phyloP scores from a whole-genome alignment of 192 early-diverging fungal genomes.

The Podila clonocystis region DNA sequence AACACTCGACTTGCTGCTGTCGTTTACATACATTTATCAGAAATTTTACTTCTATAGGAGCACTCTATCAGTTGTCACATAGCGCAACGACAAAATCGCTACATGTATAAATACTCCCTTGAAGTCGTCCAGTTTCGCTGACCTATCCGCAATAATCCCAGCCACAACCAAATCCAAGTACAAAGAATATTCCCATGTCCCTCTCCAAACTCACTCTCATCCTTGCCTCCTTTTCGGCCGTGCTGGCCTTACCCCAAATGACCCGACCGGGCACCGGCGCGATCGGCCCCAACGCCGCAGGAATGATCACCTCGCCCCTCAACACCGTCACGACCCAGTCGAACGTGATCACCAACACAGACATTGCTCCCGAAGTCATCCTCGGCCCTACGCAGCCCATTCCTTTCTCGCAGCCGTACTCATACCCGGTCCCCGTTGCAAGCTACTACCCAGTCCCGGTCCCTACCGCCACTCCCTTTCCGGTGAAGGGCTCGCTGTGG shows the following conservation, averaged over 20 bases:
- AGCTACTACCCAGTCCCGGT: slow-evolving; percentile 20
- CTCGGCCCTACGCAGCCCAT: slow-evolving; percentile 34
- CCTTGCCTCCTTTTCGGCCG: background rate
- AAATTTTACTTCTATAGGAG: no score
- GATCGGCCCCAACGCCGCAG: background rate
- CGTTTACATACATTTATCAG: no score
- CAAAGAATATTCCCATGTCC: background rate
- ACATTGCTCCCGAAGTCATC: slow-evolving; percentile 34
- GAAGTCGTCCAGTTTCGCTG: no score
- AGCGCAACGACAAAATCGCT: no score
- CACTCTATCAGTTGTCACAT: no score
- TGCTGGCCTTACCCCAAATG: background rate
- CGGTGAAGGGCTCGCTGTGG: slow-evolving; percentile 3
- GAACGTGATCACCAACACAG: slow-evolving; percentile 38
- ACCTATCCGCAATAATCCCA: no score
- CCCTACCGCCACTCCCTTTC: slow-evolving; percentile 17
- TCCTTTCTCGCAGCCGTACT: slow-evolving; percentile 11
- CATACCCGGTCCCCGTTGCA: slow-evolving; percentile 1
- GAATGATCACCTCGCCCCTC: background rate
- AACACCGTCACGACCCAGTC: slow-evolving; percentile 11
- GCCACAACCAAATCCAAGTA: no score
- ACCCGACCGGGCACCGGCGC: background rate
- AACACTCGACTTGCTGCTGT: no score
- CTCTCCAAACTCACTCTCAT: background rate
- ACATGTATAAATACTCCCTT: no score